Conservation (phyloP, 2,329 filamentous ascomycete genomes). For the Fonsecaea monophora region DNA sequence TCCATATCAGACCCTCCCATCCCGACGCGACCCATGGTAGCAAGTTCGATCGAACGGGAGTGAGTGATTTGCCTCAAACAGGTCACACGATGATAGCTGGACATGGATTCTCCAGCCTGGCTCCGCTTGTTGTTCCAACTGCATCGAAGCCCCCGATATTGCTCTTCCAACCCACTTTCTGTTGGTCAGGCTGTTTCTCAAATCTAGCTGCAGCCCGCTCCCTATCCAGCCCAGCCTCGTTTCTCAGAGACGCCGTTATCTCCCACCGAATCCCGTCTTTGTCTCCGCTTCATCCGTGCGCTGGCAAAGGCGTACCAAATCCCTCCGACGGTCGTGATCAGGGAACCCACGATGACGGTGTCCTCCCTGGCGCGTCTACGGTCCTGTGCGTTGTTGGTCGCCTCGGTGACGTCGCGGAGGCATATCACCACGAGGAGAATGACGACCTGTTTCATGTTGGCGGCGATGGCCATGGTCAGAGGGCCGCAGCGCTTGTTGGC, state of each 20-base stretch:
- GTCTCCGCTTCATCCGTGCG: neutral
- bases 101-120: too few species aligned
- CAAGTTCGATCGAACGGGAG: too few species aligned
- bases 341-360: constrained; percentile 8
- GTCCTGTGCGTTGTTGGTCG: neutral
- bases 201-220: neutral
- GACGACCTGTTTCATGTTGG: constrained; percentile 29
- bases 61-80: too few species aligned
- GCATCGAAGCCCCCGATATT: too few species aligned
- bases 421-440: constrained; percentile 13
- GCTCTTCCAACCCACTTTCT: too few species aligned
- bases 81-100: too few species aligned
- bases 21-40: too few species aligned
- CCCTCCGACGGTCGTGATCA: constrained; percentile 21
- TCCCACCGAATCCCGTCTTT: neutral
- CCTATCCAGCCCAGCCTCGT: constrained; percentile 9
- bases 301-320: constrained; percentile 23
- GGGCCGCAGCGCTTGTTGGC: constrained; percentile 27
- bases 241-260: neutral
- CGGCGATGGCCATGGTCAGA: constrained; percentile 27
- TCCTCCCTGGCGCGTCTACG: neutral
- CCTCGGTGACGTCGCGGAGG: neutral
- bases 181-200: too few species aligned
- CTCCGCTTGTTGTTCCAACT: too few species aligned
- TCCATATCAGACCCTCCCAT: too few species aligned